phyloP scores from a whole-genome alignment of 208 protist genomes.

The Wallacemonas rigidus region DNA sequence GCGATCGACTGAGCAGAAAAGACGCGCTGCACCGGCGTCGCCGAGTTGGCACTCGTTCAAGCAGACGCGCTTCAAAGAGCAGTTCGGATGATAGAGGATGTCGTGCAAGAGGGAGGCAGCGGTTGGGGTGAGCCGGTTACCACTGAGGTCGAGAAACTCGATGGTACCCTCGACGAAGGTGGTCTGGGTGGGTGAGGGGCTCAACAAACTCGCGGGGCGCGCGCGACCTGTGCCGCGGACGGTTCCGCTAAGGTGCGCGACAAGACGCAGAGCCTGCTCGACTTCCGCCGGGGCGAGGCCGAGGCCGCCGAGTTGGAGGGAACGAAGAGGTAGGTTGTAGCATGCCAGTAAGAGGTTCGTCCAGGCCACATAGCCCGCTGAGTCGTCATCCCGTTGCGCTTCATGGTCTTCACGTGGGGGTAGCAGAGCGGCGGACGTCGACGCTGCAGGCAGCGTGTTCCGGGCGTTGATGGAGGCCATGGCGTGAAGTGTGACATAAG shows the following conservation, averaged over 20 bases:
- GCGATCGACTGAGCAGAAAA: background rate
- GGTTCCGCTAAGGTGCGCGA: conserved; percentile 33
- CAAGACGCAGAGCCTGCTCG: conserved; percentile 34
- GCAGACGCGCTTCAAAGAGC: conserved; percentile 27
- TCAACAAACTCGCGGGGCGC: background rate
- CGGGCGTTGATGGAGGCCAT: background rate
- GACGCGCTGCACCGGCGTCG: conserved; percentile 20
- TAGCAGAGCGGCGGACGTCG: background rate
- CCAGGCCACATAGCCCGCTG: conserved; percentile 8
- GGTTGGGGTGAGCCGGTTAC: conserved; percentile 20
- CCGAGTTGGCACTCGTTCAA: conserved; percentile 30
- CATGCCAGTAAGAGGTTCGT: conserved; percentile 24
- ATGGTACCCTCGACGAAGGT: conserved; percentile 1
- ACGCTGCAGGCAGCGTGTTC: background rate
- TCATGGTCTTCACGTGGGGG: background rate
- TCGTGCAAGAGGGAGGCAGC: conserved; percentile 19
- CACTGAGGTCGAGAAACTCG: conserved; percentile 40
- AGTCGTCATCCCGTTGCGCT: background rate
- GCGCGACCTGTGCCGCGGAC: conserved; percentile 17
- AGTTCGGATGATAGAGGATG: conserved; percentile 30
- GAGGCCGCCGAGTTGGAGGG: conserved; percentile 23
- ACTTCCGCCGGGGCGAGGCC: conserved; percentile 21
- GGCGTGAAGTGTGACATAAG: conserved; percentile 10
- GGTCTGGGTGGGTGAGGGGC: background rate
- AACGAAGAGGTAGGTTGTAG: conserved; percentile 35